These are phyloP conservation scores for Tolypocladium tropicale DNA, from an alignment of 2,329 filamentous ascomycete species.

Conservation along the genomic window DNA sequence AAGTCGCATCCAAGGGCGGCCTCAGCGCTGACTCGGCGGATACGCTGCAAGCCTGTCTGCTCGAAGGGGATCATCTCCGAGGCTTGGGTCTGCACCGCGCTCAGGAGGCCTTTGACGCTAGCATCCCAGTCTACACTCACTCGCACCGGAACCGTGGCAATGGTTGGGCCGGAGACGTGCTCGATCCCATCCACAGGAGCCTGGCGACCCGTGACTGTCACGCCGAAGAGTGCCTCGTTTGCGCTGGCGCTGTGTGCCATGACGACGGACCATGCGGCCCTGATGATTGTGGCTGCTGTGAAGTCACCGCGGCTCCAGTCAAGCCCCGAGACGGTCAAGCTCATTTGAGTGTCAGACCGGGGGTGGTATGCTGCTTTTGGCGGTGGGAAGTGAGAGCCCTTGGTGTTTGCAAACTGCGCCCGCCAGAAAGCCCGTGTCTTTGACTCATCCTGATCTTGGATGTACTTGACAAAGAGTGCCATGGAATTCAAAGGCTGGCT, in stretches of 20 bases:
- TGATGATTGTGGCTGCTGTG: constrained; percentile 11
- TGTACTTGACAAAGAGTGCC: constrained; percentile 31
- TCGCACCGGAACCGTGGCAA: constrained; percentile 15
- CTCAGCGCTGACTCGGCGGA: constrained; percentile 10
- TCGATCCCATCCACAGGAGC: constrained; percentile 14
- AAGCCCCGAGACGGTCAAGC: constrained; percentile 1
- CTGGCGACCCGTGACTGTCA: constrained; percentile 15
- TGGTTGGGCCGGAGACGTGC: constrained; percentile 14
- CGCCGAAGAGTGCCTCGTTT: constrained; percentile 19
- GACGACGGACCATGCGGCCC: constrained; percentile 20
- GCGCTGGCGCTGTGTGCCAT: constrained; percentile 23
- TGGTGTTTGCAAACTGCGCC: constrained; percentile 21
- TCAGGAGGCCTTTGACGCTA: background rate
- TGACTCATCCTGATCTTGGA: constrained; percentile 18
- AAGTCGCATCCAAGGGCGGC: constrained; percentile 5
- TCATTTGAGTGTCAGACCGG: constrained; percentile 1
- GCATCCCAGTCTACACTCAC: constrained; percentile 4
- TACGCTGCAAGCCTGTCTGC: constrained; percentile 17
- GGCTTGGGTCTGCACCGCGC: constrained; percentile 12
- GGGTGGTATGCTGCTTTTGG: constrained; percentile 2
- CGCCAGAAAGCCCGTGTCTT: constrained; percentile 27
- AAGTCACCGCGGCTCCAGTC: constrained; percentile 5
- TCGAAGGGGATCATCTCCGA: constrained; percentile 16
- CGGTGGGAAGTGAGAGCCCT: constrained; percentile 5
- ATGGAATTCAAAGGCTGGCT: constrained; percentile 8